Evolutionary conservation across 2,329 filamentous ascomycete genomes (phyloP).

Genomic region (Metarhizium anisopliae): DNA sequence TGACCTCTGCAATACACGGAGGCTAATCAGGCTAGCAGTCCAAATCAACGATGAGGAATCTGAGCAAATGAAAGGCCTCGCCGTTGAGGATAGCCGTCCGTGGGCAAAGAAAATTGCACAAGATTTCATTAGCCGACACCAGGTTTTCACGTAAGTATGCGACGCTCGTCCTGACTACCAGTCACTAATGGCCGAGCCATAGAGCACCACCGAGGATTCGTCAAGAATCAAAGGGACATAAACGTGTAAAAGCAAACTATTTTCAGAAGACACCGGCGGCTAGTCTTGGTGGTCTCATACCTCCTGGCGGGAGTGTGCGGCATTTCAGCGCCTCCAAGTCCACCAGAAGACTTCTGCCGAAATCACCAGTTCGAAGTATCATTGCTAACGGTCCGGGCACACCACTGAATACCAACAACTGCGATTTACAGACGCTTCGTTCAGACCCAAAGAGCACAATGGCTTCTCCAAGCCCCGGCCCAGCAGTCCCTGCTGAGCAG

Average conservation of each 20-base stretch:
- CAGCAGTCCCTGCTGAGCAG: background rate
- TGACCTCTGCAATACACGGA: background rate
- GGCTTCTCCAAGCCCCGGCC: background rate
- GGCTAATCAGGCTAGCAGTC: slow-evolving; percentile 7
- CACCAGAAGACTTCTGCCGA: background rate
- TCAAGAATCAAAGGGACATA: background rate
- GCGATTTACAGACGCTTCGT: background rate
- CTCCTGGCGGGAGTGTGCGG: background rate
- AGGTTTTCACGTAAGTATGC: slow-evolving; percentile 6
- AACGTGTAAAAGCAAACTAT: background rate
- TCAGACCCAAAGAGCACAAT: background rate
- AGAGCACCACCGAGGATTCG: slow-evolving; percentile 10
- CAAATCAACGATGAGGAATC: slow-evolving; percentile 14
- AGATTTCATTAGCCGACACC: slow-evolving; percentile 5
- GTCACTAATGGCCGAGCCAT: background rate
- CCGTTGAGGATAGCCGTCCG: slow-evolving; percentile 11
- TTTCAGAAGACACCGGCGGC: background rate
- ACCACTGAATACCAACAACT: background rate
- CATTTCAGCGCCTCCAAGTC: background rate
- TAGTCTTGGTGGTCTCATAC: slow-evolving; percentile 2
- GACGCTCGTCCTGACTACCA: background rate
- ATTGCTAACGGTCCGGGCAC: background rate
- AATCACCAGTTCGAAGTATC: background rate
- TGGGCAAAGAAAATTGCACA: slow-evolving; percentile 11
- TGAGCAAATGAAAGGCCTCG: slow-evolving; percentile 13